Base-by-base conservation (phyloP, 1,284 basidiomycete genomes). In the Naganishia cerealis region DNA sequence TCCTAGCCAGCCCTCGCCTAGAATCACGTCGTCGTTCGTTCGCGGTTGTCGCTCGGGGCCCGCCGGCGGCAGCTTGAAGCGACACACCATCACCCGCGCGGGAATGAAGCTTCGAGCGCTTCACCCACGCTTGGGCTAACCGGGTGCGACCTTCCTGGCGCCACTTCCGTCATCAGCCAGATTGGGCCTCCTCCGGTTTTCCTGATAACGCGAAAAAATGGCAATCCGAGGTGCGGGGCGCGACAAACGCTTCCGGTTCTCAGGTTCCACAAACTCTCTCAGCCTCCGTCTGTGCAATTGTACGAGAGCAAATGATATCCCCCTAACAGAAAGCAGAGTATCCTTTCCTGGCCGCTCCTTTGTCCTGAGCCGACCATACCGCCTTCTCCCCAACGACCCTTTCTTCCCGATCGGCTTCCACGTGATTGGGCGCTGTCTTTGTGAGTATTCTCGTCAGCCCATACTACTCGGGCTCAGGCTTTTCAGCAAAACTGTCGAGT, bases 361-460 rank as follows among this genome's bases (percentile, higher is more conserved):
- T 50, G 46, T 50, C 15, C 5, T 3, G 6, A 8, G 21, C 46
- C 21, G 21, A 2, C 3, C n/a, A 21, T 8, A 7, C 16, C 16
- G 43, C 43, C 13, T 50, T n/a, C 7, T 46, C 16, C 21, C 21
- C 24, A 24, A 15, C 33, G 21, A 48, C 33, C 48, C 36, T 38
- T 24, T 40, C 16, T 33, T 21, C 26, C 24, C 57, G 57, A 58
- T 58, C 57, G 58, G 46, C n/a, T 42, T 63, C 36, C 61, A 63
- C 61, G 61, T 63, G 61, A 63, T 54, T 62, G 38, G 61, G 53
- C 61, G 61, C 61, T 54, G 42, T 53, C 46, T n/a, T n/a, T 50
- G 46, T 50, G 43, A 50, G 48, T n/a, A n/a, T 16, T 40, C 15
- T 24, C 55, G 29, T 40, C 40, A 58, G 33, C 38, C 38, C 21